A percentile compares a stretch with the other conserved stretches of the same genome.
These are phyloP conservation scores for Chaetomium strumarium DNA, from an alignment of 2,329 filamentous ascomycete species.

Conservation along the genomic window DNA sequence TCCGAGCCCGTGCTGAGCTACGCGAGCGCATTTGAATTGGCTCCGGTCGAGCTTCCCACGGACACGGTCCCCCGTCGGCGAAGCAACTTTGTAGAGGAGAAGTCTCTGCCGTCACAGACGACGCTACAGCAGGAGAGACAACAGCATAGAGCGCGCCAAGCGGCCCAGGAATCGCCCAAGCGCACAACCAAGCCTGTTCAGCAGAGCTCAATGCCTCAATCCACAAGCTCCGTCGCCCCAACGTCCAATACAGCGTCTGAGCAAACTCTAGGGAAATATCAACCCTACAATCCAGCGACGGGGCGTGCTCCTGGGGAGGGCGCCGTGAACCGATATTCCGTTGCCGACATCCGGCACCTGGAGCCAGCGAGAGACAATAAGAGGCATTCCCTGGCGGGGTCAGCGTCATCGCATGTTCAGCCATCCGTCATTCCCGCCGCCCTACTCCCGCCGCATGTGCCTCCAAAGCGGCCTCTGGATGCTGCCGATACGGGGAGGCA, in stretches of 20 bases:
- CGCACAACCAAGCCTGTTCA: constrained; percentile 4
- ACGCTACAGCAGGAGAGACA: constrained; percentile 2
- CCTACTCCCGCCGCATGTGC: constrained; percentile 24
- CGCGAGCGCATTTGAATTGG: constrained; percentile 16
- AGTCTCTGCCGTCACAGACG: not conserved
- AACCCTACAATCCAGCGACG: constrained; percentile 17
- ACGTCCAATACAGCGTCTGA: not conserved
- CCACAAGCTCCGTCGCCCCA: not conserved
- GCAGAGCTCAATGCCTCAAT: constrained; percentile 10
- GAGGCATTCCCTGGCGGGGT: constrained; percentile 21
- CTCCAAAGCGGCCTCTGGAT: constrained; percentile 19
- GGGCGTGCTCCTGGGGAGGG: constrained; percentile 6
- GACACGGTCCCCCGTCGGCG: not conserved
- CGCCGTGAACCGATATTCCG: constrained; percentile 9
- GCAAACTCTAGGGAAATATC: constrained; percentile 11
- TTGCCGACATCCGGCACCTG: constrained; percentile 8
- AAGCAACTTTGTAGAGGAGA: not conserved
- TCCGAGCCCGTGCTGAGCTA: constrained; percentile 11
- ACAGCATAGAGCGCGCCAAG: constrained; percentile 1
- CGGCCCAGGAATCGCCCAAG: constrained; percentile 3
- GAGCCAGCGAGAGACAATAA: constrained; percentile 11
- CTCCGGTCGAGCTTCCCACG: constrained; percentile 14
- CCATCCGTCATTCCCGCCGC: constrained; percentile 23
- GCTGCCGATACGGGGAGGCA: not conserved
- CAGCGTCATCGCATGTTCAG: constrained; percentile 14